Evolutionary conservation across 495 filamentous ascomycete genomes (phyloP).

Genomic region (Penicillium steckii): DNA sequence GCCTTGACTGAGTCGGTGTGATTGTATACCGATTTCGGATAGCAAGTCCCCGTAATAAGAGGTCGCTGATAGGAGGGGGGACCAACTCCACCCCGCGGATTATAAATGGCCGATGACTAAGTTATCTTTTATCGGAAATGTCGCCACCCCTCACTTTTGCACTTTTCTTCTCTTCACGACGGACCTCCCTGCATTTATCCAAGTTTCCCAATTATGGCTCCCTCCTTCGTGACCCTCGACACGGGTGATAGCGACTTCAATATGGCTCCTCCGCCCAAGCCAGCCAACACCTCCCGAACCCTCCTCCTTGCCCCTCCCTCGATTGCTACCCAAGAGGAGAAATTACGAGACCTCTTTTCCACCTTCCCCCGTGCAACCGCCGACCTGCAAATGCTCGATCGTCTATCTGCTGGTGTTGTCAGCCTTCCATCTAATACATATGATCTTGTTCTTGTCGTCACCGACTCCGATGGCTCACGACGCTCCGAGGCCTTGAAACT

Average conservation of each 20-base stretch:
- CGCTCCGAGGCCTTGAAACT: conserved; percentile 60
- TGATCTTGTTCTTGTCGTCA: conserved; percentile 80
- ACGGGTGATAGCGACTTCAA: conserved; percentile 45
- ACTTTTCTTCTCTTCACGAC: conserved; percentile 1
- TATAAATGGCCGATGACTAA: conserved; percentile 26
- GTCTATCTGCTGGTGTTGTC: conserved; percentile 79
- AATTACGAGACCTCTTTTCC: conserved; percentile 55
- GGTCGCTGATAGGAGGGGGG: conserved; percentile 15
- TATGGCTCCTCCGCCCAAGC: conserved; percentile 26
- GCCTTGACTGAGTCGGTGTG: background rate
- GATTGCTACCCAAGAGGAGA: conserved; percentile 63
- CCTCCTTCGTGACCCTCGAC: conserved; percentile 45
- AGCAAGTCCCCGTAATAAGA: conserved; percentile 10
- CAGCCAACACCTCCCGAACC: conserved; percentile 43
- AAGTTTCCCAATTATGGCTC: conserved; percentile 25
- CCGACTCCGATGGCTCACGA: conserved; percentile 63
- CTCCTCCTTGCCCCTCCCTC: conserved; percentile 76
- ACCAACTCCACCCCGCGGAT: conserved; percentile 6
- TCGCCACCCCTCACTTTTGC: conserved; percentile 28
- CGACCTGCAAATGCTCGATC: conserved; percentile 98
- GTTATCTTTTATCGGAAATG: conserved; percentile 24
- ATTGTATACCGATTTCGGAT: background rate
- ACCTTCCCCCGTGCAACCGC: conserved; percentile 69
- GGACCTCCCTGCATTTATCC: background rate
- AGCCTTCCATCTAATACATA: conserved; percentile 74